A percentile compares a stretch with the other conserved stretches of the same genome.
Evolutionary conservation across 2,329 filamentous ascomycete species (phyloP).

Genomic region (Leptographium wingfieldii): DNA sequence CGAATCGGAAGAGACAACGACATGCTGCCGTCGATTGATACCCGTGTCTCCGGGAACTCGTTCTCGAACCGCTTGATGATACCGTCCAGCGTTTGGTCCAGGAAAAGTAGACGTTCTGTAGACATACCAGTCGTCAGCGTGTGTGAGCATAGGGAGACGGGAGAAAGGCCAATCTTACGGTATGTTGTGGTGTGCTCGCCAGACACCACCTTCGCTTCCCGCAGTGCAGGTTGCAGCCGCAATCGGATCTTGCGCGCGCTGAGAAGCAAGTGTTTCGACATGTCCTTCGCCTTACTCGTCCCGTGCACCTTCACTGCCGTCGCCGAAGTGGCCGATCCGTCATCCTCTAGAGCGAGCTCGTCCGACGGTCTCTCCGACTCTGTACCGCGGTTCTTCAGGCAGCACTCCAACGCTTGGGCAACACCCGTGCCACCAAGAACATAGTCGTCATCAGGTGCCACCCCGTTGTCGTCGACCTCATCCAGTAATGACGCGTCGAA

Average conservation of each 20-base stretch:
- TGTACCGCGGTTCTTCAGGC: conserved; percentile 66
- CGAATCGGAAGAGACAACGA: conserved; percentile 15
- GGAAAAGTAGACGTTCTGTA: conserved; percentile 63
- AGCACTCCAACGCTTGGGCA: conserved; percentile 85
- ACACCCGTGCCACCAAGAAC: conserved; percentile 93
- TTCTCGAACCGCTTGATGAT: conserved; percentile 96
- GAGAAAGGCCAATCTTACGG: conserved; percentile 38
- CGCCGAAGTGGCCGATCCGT: conserved; percentile 22
- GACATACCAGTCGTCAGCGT: background rate
- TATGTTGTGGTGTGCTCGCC: conserved; percentile 61
- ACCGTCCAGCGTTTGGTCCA: conserved; percentile 75
- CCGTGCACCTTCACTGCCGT: conserved; percentile 17
- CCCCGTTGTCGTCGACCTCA: conserved; percentile 49
- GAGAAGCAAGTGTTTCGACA: conserved; percentile 79
- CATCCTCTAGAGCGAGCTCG: conserved; percentile 41
- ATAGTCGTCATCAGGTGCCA: conserved; percentile 82
- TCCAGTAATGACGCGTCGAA: conserved; percentile 40
- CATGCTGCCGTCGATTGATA: conserved; percentile 19
- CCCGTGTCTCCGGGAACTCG: conserved; percentile 82
- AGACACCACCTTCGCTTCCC: conserved; percentile 55
- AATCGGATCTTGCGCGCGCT: conserved; percentile 81
- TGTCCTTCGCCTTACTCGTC: conserved; percentile 65
- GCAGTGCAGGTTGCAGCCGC: conserved; percentile 71
- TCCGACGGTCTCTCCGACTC: conserved; percentile 43
- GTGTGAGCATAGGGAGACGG: background rate